Conservation (phyloP, 1,284 basidiomycete species). For the Papiliotrema terrestris region DNA sequence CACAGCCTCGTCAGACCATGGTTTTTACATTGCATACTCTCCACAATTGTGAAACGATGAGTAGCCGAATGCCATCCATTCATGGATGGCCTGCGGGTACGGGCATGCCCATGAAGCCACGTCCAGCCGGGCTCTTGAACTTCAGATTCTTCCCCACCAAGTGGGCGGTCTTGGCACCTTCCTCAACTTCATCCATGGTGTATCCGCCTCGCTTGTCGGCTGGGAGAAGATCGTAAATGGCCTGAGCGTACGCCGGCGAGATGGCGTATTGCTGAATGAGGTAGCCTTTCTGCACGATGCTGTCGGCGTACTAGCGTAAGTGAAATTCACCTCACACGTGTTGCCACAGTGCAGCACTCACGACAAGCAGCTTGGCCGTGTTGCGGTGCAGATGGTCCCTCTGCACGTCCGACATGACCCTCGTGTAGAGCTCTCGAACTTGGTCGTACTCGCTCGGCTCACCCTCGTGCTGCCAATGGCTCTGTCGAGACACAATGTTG, state of each 20-base stretch:
- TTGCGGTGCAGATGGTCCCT: conserved; percentile 40
- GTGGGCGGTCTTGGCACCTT: conserved; percentile 27
- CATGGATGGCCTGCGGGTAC: conserved; percentile 3
- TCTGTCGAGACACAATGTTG: conserved; percentile 37
- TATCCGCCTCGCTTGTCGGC: conserved; percentile 22
- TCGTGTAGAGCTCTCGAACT: conserved; percentile 37
- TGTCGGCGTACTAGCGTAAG: conserved; percentile 30
- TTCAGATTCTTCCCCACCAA: conserved; percentile 23
- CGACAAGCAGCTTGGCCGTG: conserved; percentile 35
- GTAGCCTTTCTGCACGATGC: conserved; percentile 41
- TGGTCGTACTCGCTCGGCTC: conserved; percentile 40
- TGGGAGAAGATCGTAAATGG: conserved; percentile 36
- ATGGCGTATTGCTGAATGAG: conserved; percentile 42
- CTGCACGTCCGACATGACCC: conserved; percentile 34
- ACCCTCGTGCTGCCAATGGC: conserved; percentile 41
- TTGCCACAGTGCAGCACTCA: conserved; percentile 4
- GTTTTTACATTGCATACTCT: no score
- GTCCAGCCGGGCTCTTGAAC: conserved; percentile 21
- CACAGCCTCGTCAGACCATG: no score
- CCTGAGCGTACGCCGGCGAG: conserved; percentile 32
- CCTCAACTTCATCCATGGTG: conserved; percentile 31
- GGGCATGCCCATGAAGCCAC: conserved; percentile 30
- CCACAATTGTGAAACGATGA: no score
- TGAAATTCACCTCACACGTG: background rate
- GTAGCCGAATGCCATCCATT: no score